A percentile compares a stretch with the other conserved stretches of the same genome.
These are phyloP conservation scores for Epichloe typhina DNA, from an alignment of 2,329 filamentous ascomycete genomes.

Conservation along the genomic window DNA sequence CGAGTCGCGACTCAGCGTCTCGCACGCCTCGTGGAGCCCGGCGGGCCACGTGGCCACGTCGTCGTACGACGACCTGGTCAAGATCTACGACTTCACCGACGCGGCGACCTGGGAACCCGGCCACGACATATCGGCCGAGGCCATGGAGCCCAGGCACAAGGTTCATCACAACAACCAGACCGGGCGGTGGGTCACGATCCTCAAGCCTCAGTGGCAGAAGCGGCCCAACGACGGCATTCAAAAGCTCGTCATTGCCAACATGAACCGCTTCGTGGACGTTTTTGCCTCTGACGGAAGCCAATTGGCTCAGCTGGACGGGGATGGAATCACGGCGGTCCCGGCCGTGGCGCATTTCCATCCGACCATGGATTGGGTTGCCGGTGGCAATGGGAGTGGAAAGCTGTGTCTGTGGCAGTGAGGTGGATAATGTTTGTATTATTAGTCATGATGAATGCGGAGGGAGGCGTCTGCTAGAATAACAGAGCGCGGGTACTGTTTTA, in stretches of 20 bases:
- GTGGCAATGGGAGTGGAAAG: conserved; percentile 84
- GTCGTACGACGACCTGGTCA: conserved; percentile 89
- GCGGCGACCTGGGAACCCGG: conserved; percentile 46
- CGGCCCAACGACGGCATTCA: conserved; percentile 66
- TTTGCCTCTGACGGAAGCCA: conserved; percentile 75
- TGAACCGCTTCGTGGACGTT: conserved; percentile 94
- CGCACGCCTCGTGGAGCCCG: conserved; percentile 80
- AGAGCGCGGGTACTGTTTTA: neutral
- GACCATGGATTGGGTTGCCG: conserved; percentile 79
- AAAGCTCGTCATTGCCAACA: conserved; percentile 87
- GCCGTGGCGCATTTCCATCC: conserved; percentile 87
- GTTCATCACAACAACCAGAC: conserved; percentile 92
- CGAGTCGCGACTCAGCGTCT: conserved; percentile 70
- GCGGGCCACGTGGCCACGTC: conserved; percentile 80
- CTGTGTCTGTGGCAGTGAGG: conserved; percentile 73
- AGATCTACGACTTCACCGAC: conserved; percentile 69
- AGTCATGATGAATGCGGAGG: neutral
- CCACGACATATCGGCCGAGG: conserved; percentile 41
- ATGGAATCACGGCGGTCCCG: conserved; percentile 87
- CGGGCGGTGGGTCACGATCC: conserved; percentile 78
- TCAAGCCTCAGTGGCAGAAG: conserved; percentile 78
- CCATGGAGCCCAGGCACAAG: conserved; percentile 55
- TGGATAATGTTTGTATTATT: too few species aligned
- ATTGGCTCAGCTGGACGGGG: conserved; percentile 74
- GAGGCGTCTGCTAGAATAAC: neutral